Percentiles rank a stretch among this genome's conserved stretches.
Conservation (phyloP, 148 eudicot species). For the Nepenthes gracilis region DNA sequence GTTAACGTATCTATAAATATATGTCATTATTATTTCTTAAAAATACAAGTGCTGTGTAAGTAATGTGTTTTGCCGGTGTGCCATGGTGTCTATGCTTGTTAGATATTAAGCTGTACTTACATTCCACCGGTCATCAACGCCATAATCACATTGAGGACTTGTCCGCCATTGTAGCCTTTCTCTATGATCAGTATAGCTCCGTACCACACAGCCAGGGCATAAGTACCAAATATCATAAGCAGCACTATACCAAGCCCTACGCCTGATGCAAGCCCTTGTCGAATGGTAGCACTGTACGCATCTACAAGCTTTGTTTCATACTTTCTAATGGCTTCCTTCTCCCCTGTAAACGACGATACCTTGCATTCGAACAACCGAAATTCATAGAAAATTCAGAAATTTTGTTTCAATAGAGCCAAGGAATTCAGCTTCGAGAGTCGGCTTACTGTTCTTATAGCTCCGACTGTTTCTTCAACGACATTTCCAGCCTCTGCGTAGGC, state of each 20-base stretch:
- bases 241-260: slow-evolving; percentile 25
- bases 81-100: background rate
- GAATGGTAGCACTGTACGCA: slow-evolving; percentile 34
- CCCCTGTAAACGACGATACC: slow-evolving; percentile 55
- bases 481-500: slow-evolving; percentile 85
- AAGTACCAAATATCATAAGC: slow-evolving; percentile 22
- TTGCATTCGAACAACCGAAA: slow-evolving; percentile 1
- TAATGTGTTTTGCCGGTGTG: too few relatives aligned
- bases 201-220: slow-evolving; percentile 42
- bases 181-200: slow-evolving; percentile 33
- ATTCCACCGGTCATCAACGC: slow-evolving; percentile 31
- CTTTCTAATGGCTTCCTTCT: slow-evolving; percentile 28
- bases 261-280: slow-evolving; percentile 37
- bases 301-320: slow-evolving; percentile 20
- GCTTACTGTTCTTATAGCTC: slow-evolving; percentile 75
- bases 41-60: too few relatives aligned
- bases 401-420: background rate
- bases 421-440: background rate
- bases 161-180: slow-evolving; percentile 28
- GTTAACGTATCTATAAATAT: too few relatives aligned
- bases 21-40: too few relatives aligned
- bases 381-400: background rate
- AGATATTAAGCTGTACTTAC: slow-evolving; percentile 15
- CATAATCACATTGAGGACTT: slow-evolving; percentile 25
- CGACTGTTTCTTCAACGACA: slow-evolving; percentile 72